Evolutionary conservation across 148 eudicot genomes (phyloP), one percentile per base, ranked within the genome.

Genomic region (Camellia japonica): DNA sequence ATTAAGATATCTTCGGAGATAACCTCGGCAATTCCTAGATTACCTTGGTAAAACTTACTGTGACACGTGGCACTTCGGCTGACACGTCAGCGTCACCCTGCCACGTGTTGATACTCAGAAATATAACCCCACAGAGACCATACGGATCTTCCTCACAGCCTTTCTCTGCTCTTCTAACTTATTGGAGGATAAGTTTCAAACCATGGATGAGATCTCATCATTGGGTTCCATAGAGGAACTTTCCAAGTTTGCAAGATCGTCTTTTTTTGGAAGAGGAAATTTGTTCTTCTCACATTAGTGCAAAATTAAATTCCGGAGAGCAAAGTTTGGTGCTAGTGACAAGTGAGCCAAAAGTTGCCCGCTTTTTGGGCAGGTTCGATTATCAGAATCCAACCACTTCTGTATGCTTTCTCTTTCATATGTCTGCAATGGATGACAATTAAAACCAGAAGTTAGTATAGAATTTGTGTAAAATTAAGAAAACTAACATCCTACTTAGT

Each of bases 211-310:
- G 23, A 91, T 78, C 52, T 82, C 85, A 4, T 78, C 88, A 52
- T 76, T 79, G 55, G 65, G 84, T 60, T 80, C 83, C 3, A 76
- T 67, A 6, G 86, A 65, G 84, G 83, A 67, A 23, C 74, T 30
- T 1, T 80, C 84, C 6, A 77, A 73, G 43, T 55, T 23, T 44
- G 55, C 4, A n/a, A 82, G 71, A 0, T 67, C 43, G 20, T 83
- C 79, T 75, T 78, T 86, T 18, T 61, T 82, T 0, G 87, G 84
- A 5, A 87, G 88, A 58, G 85, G 79, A 30, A 88, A 58, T 42
- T 91, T 88, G 82, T 90, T 89, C 65, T 93, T 86, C 78, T 89
- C 90, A 64, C 94, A 89, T 97, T 97, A 94, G 79, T 90, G 93
- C 41, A 80, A 42, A 64, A 94, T 93, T 8, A 93, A 66, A 83